Percentiles rank a stretch among this genome's conserved stretches.
phyloP scores from a whole-genome alignment of 1,284 basidiomycete genomes.

The Sporisorium exsertum region DNA sequence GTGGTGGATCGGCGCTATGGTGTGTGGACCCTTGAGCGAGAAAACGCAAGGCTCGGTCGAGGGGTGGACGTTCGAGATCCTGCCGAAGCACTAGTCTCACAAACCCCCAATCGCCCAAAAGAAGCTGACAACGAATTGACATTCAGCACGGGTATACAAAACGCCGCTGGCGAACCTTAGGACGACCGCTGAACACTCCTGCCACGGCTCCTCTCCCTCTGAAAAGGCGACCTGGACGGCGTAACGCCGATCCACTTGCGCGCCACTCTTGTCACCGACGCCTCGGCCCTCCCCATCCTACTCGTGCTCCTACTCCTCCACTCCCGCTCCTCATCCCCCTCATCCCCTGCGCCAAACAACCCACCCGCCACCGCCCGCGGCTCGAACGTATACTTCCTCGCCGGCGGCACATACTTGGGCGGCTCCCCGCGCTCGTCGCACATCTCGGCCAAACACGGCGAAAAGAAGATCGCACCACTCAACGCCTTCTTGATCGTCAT shows the following conservation, averaged over 20 bases:
- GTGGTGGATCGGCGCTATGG: constrained; percentile 49
- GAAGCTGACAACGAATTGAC: no score
- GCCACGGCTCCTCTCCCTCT: constrained; percentile 14
- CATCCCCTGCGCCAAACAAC: constrained; percentile 7
- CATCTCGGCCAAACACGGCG: constrained; percentile 54
- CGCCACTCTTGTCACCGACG: constrained; percentile 16
- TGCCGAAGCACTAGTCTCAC: not conserved
- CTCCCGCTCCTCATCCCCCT: not conserved
- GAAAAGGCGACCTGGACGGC: constrained; percentile 7
- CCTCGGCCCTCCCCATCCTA: constrained; percentile 5
- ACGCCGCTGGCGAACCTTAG: not conserved
- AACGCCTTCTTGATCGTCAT: constrained; percentile 36
- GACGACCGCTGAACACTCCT: not conserved
- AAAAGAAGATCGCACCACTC: constrained; percentile 49
- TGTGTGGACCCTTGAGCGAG: constrained; percentile 31
- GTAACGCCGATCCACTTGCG: constrained; percentile 13
- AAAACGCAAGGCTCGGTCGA: constrained; percentile 16
- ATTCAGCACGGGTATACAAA: no score
- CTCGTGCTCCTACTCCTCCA: constrained; percentile 14
- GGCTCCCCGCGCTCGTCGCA: constrained; percentile 41
- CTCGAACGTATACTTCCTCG: constrained; percentile 50
- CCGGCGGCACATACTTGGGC: constrained; percentile 39
- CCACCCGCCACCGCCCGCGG: constrained; percentile 15
- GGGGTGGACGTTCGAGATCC: constrained; percentile 10
- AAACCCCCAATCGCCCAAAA: no score